phyloP scores from a whole-genome alignment of 2,329 filamentous ascomycete species.

The Hyphodiscus sp. region DNA sequence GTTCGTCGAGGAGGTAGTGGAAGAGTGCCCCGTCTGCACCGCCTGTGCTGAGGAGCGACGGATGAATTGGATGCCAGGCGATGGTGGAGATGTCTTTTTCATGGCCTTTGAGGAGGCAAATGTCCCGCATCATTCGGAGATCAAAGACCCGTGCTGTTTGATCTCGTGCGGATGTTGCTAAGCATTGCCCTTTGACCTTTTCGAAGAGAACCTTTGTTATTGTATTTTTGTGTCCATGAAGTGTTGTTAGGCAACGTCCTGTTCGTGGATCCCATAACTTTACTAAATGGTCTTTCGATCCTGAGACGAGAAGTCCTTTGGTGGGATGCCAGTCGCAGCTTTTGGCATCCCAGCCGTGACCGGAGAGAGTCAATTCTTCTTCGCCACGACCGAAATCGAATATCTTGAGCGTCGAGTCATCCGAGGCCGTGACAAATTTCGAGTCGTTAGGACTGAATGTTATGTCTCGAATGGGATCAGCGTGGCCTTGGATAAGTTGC shows the following conservation, averaged over 20 bases:
- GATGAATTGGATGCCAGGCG: conserved; percentile 89
- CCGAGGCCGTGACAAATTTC: conserved; percentile 93
- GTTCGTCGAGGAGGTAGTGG: conserved; percentile 94
- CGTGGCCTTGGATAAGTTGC: conserved; percentile 85
- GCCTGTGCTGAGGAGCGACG: conserved; percentile 82
- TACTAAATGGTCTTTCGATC: conserved; percentile 94
- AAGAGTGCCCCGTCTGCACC: conserved; percentile 84
- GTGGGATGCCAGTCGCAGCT: conserved; percentile 96
- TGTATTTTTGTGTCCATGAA: conserved; percentile 96
- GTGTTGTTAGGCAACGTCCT: conserved; percentile 80
- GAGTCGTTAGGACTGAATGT: conserved; percentile 90
- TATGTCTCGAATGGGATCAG: conserved; percentile 82
- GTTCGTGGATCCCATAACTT: conserved; percentile 98
- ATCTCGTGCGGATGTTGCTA: conserved; percentile 89
- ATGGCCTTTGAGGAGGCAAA: conserved; percentile 85
- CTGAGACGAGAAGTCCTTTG: conserved; percentile 89
- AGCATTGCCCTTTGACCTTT: conserved; percentile 71
- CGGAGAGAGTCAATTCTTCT: conserved; percentile 76
- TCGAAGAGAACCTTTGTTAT: conserved; percentile 92
- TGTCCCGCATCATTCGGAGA: conserved; percentile 96
- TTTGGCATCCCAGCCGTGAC: conserved; percentile 98
- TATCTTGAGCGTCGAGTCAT: conserved; percentile 89
- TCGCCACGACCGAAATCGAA: conserved; percentile 88
- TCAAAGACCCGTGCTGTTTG: conserved; percentile 92
- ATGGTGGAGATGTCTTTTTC: conserved; percentile 94